Evolutionary conservation across 345 rosid genomes (phyloP).

Genomic region (Anastatica hierochuntica): DNA sequence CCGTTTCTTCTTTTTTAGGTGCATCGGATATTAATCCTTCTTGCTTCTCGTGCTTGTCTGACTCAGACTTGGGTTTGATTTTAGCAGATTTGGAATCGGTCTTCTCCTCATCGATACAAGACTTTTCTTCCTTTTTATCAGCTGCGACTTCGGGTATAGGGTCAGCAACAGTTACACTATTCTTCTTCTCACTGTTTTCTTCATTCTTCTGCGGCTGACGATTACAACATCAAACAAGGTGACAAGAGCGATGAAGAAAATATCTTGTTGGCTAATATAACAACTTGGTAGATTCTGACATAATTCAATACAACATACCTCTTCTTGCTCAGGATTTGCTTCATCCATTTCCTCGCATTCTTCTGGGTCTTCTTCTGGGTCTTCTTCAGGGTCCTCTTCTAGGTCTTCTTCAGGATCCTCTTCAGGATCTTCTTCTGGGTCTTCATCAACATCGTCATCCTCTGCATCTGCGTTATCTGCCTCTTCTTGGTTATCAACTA

Average conservation of each 20-base stretch:
- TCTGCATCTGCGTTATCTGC: conserved; percentile 35
- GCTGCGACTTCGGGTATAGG: conserved; percentile 21
- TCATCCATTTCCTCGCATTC: conserved; percentile 46
- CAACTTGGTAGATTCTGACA: not conserved
- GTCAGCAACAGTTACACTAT: conserved; percentile 5
- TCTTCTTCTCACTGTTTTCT: conserved; percentile 31
- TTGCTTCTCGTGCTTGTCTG: conserved; percentile 25
- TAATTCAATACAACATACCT: conserved; percentile 1
- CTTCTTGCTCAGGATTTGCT: conserved; percentile 32
- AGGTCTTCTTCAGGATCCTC: conserved; percentile 45
- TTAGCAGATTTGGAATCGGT: conserved; percentile 24
- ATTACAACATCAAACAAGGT: not conserved
- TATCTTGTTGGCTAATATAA: not conserved
- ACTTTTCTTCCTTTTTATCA: conserved; percentile 31
- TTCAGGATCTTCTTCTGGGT: conserved; percentile 32
- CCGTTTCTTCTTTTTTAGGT: conserved; percentile 33
- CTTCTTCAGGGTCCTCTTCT: conserved; percentile 61
- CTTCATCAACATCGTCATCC: conserved; percentile 39
- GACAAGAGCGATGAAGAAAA: not conserved
- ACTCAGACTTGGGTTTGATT: conserved; percentile 26
- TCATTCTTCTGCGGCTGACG: conserved; percentile 26
- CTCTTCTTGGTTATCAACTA: conserved; percentile 30
- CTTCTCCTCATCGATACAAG: conserved; percentile 26
- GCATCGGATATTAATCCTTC: conserved; percentile 26
- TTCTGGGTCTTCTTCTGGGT: conserved; percentile 51